Evolutionary conservation across 2,329 filamentous ascomycete species (phyloP).

Genomic region (Fusarium sp.): DNA sequence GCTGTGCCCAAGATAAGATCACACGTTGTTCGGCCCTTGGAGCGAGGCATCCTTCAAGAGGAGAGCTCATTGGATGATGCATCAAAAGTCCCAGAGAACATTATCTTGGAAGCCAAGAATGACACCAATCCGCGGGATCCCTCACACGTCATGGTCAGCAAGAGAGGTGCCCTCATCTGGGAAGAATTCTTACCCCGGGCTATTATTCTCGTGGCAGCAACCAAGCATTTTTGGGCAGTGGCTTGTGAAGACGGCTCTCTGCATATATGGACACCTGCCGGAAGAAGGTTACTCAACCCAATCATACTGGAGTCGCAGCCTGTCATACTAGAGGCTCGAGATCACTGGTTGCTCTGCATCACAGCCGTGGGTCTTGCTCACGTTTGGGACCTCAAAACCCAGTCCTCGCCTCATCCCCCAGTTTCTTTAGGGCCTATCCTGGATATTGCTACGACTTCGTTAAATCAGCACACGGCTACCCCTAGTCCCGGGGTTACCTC

Average conservation of each 20-base stretch:
- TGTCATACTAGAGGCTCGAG: conserved; percentile 92
- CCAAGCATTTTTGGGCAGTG: conserved; percentile 90
- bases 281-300: conserved; percentile 86
- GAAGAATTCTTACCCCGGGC: conserved; percentile 92
- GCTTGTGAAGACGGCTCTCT: conserved; percentile 94
- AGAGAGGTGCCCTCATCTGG: conserved; percentile 87
- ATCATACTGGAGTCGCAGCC: conserved; percentile 92
- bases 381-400: conserved; percentile 91
- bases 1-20: conserved; percentile 89
- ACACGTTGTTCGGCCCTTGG: conserved; percentile 86
- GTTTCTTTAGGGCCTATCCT: conserved; percentile 90
- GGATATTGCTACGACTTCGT: conserved; percentile 85
- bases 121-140: conserved; percentile 84
- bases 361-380: conserved; percentile 91
- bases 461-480: conserved; percentile 83
- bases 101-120: conserved; percentile 92
- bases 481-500: conserved; percentile 89
- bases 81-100: conserved; percentile 75
- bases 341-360: conserved; percentile 91
- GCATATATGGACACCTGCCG: conserved; percentile 93
- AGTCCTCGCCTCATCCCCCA: conserved; percentile 89
- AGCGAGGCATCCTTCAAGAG: conserved; percentile 72
- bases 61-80: conserved; percentile 73
- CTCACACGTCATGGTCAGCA: conserved; percentile 85
- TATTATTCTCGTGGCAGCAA: conserved; percentile 92